Evolutionary conservation across 495 filamentous ascomycete species (phyloP), one percentile per base, ranked within the genome.

Genomic region (Neurospora terricola): DNA sequence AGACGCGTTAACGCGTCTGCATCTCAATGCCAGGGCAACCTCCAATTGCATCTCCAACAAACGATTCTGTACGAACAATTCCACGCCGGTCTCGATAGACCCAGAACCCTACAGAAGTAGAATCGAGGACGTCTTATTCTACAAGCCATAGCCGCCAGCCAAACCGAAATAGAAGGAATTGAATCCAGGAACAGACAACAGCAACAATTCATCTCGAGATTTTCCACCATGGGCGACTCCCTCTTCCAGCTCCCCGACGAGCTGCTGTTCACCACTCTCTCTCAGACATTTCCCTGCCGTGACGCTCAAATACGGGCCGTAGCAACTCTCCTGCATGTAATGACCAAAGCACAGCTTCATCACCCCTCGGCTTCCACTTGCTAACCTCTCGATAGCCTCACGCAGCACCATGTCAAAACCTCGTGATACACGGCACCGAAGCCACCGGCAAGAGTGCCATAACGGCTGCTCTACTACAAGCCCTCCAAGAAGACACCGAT

Each of bases 391-490:
- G 10, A 42, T 75, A 86, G 77, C 84, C 85, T 12, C 72, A 76
- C 37, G 83, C 84, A 21, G 84, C 85, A 8, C 82, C 84, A 37
- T 84, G 83, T 73, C 83, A 78, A 8, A 91, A 90, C 54, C 75
- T 98, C 4, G 89, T 97, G 7, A 81, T 96, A 66, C 88, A 98
- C 77, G 96, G 96, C 23, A 88, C 93, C n/a, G 90, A 93, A 74
- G 90, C 94, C n/a, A 98, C 95, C 0, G 96, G 96, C 74, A 98
- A 98, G 82, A 92, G 88, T 36, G 86, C 88, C 70, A 88, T 97
- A 69, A 83, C 92, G 30, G 83, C 84, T 54, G 83, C 86, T 10
- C 83, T 96, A 21, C 87, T 98, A 21, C n/a, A 62, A 74, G 3
- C 36, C 71, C 23, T 37, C 34, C 12, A 73, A 75, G 71, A 72